Evolutionary conservation across 805 yeast species (phyloP).

Genomic region (Kuraishia floccosa): DNA sequence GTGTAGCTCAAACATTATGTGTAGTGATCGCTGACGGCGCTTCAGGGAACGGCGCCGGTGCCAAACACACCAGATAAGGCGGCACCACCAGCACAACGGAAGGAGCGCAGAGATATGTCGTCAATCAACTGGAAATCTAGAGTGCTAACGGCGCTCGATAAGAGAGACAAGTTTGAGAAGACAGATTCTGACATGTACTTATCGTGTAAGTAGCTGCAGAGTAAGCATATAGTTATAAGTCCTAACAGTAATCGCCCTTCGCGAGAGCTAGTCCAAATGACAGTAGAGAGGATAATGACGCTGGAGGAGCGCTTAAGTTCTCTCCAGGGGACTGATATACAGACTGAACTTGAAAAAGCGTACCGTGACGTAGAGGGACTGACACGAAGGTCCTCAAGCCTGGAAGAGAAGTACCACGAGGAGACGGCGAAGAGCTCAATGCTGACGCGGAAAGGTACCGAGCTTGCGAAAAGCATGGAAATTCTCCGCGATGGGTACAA

Average conservation of each 20-base stretch:
- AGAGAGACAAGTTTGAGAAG: not conserved
- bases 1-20: too few species aligned
- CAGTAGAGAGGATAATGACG: too few species aligned
- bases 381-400: too few species aligned
- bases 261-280: too few species aligned
- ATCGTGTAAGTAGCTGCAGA: slow-evolving; percentile 1
- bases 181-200: not conserved
- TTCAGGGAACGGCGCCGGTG: too few species aligned
- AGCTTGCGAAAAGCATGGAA: not conserved
- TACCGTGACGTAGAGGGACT: not conserved
- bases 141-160: not conserved
- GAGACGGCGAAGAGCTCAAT: not conserved
- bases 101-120: not conserved
- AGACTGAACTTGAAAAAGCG: not conserved
- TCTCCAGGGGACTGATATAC: not conserved
- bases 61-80: too few species aligned
- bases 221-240: too few species aligned
- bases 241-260: too few species aligned
- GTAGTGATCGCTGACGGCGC: too few species aligned
- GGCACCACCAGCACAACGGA: too few species aligned
- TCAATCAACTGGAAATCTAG: not conserved
- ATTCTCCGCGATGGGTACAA: not conserved
- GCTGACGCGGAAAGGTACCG: not conserved
- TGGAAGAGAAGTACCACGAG: not conserved
- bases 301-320: not conserved